phyloP scores from a whole-genome alignment of 768 basidiomycete species.

The Porphyrellus cyaneotinctus region DNA sequence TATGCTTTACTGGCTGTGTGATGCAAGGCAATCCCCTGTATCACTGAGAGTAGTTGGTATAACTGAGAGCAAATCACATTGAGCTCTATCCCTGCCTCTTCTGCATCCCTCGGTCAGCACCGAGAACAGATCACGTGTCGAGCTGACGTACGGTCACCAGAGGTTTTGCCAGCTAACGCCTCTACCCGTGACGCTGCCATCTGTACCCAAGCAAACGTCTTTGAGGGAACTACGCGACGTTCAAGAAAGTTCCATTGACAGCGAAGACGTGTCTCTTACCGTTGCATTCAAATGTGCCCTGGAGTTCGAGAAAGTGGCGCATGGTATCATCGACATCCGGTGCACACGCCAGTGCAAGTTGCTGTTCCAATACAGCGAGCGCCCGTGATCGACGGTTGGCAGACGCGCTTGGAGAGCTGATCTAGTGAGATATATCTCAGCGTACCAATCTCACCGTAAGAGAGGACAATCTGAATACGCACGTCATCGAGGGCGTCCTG shows the following conservation, averaged over 20 bases:
- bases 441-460: background rate
- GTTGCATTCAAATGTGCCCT: conserved; percentile 82
- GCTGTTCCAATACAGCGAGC: conserved; percentile 51
- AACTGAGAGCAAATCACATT: conserved; percentile 49
- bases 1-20: conserved; percentile 66
- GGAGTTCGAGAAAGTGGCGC: conserved; percentile 57
- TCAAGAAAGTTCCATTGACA: conserved; percentile 3
- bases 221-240: conserved; percentile 55
- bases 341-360: conserved; percentile 49
- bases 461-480: conserved; percentile 20
- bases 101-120: conserved; percentile 22
- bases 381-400: conserved; percentile 49
- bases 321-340: conserved; percentile 42
- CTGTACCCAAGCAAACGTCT: conserved; percentile 61
- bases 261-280: conserved; percentile 40
- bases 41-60: conserved; percentile 55
- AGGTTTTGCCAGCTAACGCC: conserved; percentile 40
- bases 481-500: conserved; percentile 70
- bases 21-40: conserved; percentile 73
- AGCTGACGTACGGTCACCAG: conserved; percentile 38
- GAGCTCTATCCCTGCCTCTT: conserved; percentile 46
- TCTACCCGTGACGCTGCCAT: conserved; percentile 50
- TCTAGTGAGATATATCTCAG: conserved; percentile 38
- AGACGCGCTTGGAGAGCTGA: conserved; percentile 60
- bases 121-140: background rate